A percentile compares a stretch with the other conserved stretches of the same genome.
Evolutionary conservation across 805 yeast genomes (phyloP).

Genomic region (Deakozyma indianensis): DNA sequence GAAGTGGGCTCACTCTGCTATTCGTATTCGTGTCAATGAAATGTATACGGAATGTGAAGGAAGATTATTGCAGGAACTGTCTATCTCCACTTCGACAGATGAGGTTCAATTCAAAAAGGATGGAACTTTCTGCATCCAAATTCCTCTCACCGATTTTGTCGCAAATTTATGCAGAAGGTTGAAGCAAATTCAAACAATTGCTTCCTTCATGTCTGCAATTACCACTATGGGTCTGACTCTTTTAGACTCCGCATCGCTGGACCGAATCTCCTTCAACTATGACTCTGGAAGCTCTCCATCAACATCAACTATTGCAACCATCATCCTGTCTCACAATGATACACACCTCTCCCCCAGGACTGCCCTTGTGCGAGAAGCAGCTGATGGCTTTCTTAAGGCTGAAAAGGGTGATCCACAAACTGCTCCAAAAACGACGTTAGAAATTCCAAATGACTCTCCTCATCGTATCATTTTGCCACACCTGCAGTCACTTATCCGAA

Average conservation of each 20-base stretch:
- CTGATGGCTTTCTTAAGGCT: neutral
- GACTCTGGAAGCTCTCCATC: neutral
- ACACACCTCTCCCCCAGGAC: neutral
- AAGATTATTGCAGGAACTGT: neutral
- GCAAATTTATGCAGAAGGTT: neutral
- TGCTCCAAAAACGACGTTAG: neutral
- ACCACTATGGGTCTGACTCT: neutral
- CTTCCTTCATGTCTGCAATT: neutral
- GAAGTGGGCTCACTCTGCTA: neutral
- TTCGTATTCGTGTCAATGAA: neutral
- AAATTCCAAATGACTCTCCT: neutral
- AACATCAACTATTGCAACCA: neutral
- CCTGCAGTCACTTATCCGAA: neutral
- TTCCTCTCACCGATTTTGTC: neutral
- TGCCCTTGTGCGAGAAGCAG: neutral
- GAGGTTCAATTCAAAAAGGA: neutral
- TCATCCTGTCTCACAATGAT: neutral
- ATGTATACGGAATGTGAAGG: constrained; percentile 1
- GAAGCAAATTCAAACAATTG: neutral
- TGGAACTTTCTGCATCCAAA: neutral
- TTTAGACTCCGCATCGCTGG: neutral
- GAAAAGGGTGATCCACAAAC: neutral
- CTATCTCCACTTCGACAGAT: neutral
- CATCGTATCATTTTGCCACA: neutral
- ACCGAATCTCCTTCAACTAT: neutral